These are phyloP conservation scores for Trichoderma asperelloides DNA, from an alignment of 495 filamentous ascomycete genomes.

Conservation along the genomic window DNA sequence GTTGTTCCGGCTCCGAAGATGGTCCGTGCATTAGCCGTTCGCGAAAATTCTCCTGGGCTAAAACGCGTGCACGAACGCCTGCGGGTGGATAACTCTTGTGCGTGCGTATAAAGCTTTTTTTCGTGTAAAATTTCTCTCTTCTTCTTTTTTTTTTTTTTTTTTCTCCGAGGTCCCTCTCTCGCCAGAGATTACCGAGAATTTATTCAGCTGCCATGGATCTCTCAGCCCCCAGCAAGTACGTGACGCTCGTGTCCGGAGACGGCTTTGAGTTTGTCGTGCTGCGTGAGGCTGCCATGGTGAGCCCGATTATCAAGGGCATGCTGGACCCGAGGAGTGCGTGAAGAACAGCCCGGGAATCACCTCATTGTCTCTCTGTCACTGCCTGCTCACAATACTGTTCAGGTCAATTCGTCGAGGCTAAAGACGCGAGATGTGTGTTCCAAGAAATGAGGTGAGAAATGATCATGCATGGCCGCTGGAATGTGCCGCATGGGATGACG, in stretches of 20 bases:
- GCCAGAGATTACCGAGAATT: neutral
- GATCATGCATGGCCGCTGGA: neutral
- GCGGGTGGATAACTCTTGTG: neutral
- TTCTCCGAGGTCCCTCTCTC: neutral
- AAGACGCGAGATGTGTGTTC: slow-evolving; percentile 55
- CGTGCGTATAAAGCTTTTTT: neutral
- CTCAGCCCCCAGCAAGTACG: slow-evolving; percentile 45
- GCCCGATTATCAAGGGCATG: slow-evolving; percentile 76
- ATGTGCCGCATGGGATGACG: neutral
- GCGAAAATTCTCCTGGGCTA: neutral
- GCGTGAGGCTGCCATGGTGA: slow-evolving; percentile 64
- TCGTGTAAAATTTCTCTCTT: neutral
- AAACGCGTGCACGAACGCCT: neutral
- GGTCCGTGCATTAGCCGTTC: slow-evolving; percentile 1
- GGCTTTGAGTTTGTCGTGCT: slow-evolving; percentile 82
- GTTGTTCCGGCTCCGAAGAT: neutral
- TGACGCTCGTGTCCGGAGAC: slow-evolving; percentile 81
- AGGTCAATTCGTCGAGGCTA: slow-evolving; percentile 66
- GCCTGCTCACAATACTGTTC: slow-evolving; percentile 6
- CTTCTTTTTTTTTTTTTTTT: neutral
- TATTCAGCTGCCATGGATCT: neutral
- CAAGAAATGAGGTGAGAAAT: slow-evolving; percentile 61
- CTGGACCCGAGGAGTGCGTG: slow-evolving; percentile 63
- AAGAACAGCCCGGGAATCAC: slow-evolving; percentile 18
- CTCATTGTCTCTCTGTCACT: neutral